These are phyloP conservation scores for Trichomonas tenax DNA, from an alignment of 208 protist genomes.

Conservation along the genomic window DNA sequence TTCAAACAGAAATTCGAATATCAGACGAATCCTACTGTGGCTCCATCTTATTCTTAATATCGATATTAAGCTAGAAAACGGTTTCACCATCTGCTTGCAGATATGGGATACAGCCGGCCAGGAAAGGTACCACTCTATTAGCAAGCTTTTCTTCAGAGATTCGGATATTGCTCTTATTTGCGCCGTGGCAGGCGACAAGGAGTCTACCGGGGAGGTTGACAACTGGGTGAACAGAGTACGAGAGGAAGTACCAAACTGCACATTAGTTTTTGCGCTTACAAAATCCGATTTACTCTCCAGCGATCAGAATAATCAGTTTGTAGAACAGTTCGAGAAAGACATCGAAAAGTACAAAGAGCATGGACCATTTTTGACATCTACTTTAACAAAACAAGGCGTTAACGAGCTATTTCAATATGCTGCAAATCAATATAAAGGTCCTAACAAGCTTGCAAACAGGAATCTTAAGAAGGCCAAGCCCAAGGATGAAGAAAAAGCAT, in stretches of 20 bases:
- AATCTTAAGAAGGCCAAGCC: no score
- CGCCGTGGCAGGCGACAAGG: neutral
- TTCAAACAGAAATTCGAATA: neutral
- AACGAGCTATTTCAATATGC: neutral
- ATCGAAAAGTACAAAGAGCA: neutral
- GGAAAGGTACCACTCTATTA: neutral
- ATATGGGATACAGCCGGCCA: slow-evolving; percentile 17
- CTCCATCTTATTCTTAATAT: neutral
- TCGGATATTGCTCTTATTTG: neutral
- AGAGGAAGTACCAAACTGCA: neutral
- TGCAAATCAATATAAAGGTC: neutral
- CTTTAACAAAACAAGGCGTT: neutral
- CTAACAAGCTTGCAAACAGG: neutral
- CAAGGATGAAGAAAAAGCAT: no score
- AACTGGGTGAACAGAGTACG: neutral
- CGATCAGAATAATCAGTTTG: neutral
- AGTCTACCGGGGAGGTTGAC: neutral
- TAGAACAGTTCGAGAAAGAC: neutral
- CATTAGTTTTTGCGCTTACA: neutral
- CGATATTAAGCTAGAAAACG: neutral
- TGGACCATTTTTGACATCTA: neutral
- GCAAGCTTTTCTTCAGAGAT: neutral
- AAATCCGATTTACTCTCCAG: neutral
- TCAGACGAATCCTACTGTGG: neutral
- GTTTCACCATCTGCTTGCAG: neutral